Conservation (phyloP, 768 basidiomycete species). For the Boletus barrowsii region DNA sequence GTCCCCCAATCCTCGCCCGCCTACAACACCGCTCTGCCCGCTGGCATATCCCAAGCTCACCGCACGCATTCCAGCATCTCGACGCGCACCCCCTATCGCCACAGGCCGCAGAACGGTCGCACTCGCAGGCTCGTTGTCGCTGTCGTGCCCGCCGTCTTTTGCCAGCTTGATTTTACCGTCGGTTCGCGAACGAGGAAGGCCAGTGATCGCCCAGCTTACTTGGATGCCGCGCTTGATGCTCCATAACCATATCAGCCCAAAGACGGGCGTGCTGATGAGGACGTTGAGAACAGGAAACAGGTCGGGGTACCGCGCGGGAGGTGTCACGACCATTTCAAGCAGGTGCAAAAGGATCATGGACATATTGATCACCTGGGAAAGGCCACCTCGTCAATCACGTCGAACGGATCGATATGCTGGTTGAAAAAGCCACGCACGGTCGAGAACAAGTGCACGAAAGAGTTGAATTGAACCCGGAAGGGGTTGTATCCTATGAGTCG, state of each 20-base stretch:
- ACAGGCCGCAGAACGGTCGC: not conserved
- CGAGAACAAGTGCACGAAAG: conserved; percentile 54
- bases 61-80: conserved; percentile 24
- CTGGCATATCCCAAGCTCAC: conserved; percentile 27
- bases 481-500: conserved; percentile 76
- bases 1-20: conserved; percentile 10
- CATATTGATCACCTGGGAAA: conserved; percentile 49
- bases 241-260: conserved; percentile 85
- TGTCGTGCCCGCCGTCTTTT: not conserved
- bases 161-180: not conserved
- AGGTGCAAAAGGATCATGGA: conserved; percentile 56
- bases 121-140: conserved; percentile 5
- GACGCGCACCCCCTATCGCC: not conserved
- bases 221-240: conserved; percentile 79
- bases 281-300: conserved; percentile 84
- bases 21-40: not conserved
- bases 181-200: conserved; percentile 36
- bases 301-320: conserved; percentile 81
- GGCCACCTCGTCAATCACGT: not conserved
- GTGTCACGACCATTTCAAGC: conserved; percentile 55
- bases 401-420: not conserved
- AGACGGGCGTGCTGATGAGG: conserved; percentile 75
- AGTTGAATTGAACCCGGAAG: conserved; percentile 39
- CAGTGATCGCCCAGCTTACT: conserved; percentile 75
- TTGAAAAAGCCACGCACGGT: conserved; percentile 35